These are phyloP conservation scores for Ceratobasidium sp. DNA, from an alignment of 1,284 basidiomycete species.

Conservation along the genomic window DNA sequence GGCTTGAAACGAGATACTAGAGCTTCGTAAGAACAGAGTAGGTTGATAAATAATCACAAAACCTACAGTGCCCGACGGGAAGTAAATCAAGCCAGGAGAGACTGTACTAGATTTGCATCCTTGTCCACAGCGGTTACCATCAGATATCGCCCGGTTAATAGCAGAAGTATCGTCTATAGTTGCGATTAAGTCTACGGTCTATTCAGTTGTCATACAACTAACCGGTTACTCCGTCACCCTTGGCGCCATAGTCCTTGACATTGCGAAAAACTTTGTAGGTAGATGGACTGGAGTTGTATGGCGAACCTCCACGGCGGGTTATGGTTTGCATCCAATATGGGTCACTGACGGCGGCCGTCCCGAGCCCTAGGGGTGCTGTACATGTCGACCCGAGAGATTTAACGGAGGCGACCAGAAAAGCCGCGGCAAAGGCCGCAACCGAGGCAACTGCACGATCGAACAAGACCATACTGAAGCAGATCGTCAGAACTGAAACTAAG, in stretches of 20 bases:
- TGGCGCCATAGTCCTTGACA: conserved; percentile 50
- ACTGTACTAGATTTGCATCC: conserved; percentile 47
- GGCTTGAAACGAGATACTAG: conserved; percentile 47
- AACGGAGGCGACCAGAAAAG: conserved; percentile 18
- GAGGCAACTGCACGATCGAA: conserved; percentile 2
- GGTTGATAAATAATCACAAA: background rate
- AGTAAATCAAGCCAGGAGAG: conserved; percentile 49
- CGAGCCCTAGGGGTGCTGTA: conserved; percentile 54
- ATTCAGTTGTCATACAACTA: background rate
- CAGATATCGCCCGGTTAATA: conserved; percentile 49
- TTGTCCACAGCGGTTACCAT: conserved; percentile 46
- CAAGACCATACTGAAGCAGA: background rate
- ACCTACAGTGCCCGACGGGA: conserved; percentile 44
- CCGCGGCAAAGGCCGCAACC: conserved; percentile 25
- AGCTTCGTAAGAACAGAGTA: conserved; percentile 33
- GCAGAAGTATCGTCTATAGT: conserved; percentile 48
- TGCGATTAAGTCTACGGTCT: background rate
- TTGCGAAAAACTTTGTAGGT: conserved; percentile 49
- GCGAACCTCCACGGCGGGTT: conserved; percentile 41
- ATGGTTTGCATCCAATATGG: conserved; percentile 44
- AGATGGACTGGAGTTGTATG: conserved; percentile 41
- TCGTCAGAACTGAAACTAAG: background rate
- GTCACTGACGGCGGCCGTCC: conserved; percentile 55
- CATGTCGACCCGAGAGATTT: conserved; percentile 56
- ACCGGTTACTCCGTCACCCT: conserved; percentile 46